Evolutionary conservation across 2,329 filamentous ascomycete genomes (phyloP).

Genomic region (Trichoderma sp.): DNA sequence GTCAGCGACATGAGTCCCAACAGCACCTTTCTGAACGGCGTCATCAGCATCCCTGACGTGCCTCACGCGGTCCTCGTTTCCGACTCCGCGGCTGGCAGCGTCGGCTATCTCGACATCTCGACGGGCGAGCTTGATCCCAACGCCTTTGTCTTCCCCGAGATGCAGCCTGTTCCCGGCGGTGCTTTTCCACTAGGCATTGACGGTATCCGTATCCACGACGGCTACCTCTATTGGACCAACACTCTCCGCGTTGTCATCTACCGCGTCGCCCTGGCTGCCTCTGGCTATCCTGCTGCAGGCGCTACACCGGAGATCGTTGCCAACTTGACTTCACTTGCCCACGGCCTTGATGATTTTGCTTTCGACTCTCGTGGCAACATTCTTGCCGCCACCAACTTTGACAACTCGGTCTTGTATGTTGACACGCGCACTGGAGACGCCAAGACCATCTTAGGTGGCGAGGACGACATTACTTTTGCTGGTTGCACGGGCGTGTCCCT

Average conservation of each 20-base stretch:
- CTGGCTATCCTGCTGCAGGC: not conserved
- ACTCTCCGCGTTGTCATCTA: not conserved
- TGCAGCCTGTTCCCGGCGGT: not conserved
- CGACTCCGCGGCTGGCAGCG: not conserved
- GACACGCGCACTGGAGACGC: slow-evolving; percentile 14
- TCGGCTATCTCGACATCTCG: not conserved
- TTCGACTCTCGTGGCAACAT: not conserved
- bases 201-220: not conserved
- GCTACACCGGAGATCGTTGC: not conserved
- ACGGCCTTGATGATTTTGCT: not conserved
- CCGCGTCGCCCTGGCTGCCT: not conserved
- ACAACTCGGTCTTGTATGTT: not conserved
- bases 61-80: not conserved
- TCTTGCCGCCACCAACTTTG: not conserved
- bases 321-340: not conserved
- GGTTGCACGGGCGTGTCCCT: not conserved
- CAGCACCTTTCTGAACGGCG: not conserved
- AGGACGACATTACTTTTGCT: not conserved
- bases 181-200: not conserved
- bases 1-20: not conserved
- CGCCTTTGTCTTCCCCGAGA: not conserved
- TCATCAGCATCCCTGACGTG: not conserved
- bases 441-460: not conserved
- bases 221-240: not conserved
- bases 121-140: not conserved